A percentile compares a stretch with the other conserved stretches of the same genome.
Conservation (phyloP, 2,329 filamentous ascomycete species). For the Magnaporthiopsis rhizophila region DNA sequence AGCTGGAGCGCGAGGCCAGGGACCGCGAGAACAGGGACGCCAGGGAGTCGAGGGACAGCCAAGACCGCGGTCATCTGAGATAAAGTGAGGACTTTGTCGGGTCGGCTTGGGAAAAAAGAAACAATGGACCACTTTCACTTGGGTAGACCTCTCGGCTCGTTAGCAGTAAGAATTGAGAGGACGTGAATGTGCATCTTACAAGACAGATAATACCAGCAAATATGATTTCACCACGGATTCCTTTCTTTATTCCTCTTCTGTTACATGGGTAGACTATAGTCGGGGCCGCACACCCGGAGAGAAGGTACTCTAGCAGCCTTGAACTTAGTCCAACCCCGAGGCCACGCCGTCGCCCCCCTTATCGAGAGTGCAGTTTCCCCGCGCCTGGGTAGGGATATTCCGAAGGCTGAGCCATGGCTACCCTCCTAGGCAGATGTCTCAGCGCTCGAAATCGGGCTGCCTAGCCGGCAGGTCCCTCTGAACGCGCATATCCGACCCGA, state of each 20-base stretch:
- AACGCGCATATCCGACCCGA: too few relatives aligned
- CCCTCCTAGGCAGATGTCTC: too few relatives aligned
- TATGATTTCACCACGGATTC: background rate
- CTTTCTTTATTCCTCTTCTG: background rate
- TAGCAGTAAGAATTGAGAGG: background rate
- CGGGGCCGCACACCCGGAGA: too few relatives aligned
- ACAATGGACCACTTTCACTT: background rate
- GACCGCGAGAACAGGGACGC: conserved; percentile 21
- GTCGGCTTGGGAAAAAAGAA: background rate
- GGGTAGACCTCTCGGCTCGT: background rate
- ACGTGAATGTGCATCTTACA: background rate
- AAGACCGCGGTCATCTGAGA: conserved; percentile 50
- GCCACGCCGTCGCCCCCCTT: too few relatives aligned
- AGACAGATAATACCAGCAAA: background rate
- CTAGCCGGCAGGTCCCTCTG: too few relatives aligned
- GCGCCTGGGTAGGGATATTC: too few relatives aligned
- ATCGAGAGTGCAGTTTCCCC: too few relatives aligned
- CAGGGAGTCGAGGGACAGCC: conserved; percentile 37
- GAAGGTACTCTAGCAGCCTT: too few relatives aligned
- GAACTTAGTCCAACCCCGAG: too few relatives aligned
- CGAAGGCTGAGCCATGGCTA: too few relatives aligned
- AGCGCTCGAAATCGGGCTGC: too few relatives aligned
- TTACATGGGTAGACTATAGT: background rate
- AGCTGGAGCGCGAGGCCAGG: conserved; percentile 35
- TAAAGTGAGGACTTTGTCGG: conserved; percentile 19